Base-by-base conservation (phyloP, 331 rosid species). In the Malus hybrid region DNA sequence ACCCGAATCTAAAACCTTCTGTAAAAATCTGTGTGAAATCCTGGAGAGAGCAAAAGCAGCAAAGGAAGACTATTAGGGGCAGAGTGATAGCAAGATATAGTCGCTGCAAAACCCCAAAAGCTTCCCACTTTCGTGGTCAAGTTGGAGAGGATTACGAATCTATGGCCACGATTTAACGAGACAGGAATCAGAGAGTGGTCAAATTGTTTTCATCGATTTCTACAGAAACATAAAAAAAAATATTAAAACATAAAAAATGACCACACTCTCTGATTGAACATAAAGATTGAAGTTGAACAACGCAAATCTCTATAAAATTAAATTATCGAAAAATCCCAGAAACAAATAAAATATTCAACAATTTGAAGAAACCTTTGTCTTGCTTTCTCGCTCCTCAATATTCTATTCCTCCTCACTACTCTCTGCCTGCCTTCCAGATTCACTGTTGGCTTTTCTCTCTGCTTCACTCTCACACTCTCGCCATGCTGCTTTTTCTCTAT, bases 221-320 rank as follows among this genome's bases (percentile, higher is more conserved):
- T 16, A 52, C 48, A 16, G 76, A 3, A 19, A 74, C 3, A 28
- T 24, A 24, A 24, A 5, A 60, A 27, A 18, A 78, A 1, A 3
- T 4, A n/a, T n/a, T 28, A 60, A 16, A 15, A 42, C 1, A 13
- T 1, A 5, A n/a, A 56, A 62, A 4, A 8, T 32, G 39, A 36
- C 52, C 31, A 24, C 24, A 24, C 24, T 24, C 24, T 24, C 24
- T 24, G 24, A 24, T 7, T 63, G 73, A 71, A 39, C 16, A 42
- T 73, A 65, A 69, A 20, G 59, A 81, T 24, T 24, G 24, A 24
- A 24, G 24, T 68, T 70, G n/a, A 70, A 69, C 81, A 65, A 73
- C 88, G 80, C 89, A 84, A 87, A 89, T 87, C 86, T 89, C 91
- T 14, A 89, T 81, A 50, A 28, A 48, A 50, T 50, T 50, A 50